phyloP scores from a whole-genome alignment of 2,329 filamentous ascomycete genomes.

The Ilyonectria robusta region DNA sequence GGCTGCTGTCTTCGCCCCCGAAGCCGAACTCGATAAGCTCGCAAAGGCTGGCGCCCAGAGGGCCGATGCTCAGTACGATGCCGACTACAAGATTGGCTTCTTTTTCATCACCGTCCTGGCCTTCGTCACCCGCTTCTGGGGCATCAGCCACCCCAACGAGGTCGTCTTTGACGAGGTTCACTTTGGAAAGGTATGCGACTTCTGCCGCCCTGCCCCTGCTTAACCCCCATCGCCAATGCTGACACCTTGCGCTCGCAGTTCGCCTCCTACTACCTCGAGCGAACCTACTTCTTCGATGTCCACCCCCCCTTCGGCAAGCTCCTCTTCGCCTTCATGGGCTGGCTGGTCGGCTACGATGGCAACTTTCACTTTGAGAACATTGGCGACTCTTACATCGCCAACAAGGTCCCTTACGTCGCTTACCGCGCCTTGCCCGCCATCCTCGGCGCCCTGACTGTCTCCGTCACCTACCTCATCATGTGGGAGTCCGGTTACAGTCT shows the following conservation, averaged over 20 bases:
- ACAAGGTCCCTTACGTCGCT: slow-evolving; percentile 97
- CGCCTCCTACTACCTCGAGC: slow-evolving; percentile 88
- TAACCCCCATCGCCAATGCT: slow-evolving; percentile 27
- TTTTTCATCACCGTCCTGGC: slow-evolving; percentile 84
- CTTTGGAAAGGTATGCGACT: slow-evolving; percentile 89
- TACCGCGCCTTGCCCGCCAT: slow-evolving; percentile 94
- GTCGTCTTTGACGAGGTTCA: slow-evolving; percentile 99
- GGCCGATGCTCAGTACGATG: slow-evolving; percentile 70
- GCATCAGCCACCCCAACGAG: slow-evolving; percentile 94
- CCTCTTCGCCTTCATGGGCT: slow-evolving; percentile 95
- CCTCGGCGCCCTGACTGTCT: slow-evolving; percentile 91
- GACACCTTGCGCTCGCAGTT: slow-evolving; percentile 62
- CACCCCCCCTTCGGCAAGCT: slow-evolving; percentile 99
- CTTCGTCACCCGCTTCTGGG: slow-evolving; percentile 95
- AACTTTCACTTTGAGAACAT: slow-evolving; percentile 99
- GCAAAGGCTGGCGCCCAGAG: slow-evolving; percentile 55
- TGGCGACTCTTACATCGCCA: slow-evolving; percentile 96
- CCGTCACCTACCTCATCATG: slow-evolving; percentile 97
- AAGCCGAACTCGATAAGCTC: slow-evolving; percentile 67
- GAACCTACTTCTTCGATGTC: slow-evolving; percentile 99
- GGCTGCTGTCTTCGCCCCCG: slow-evolving; percentile 54
- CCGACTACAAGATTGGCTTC: slow-evolving; percentile 87
- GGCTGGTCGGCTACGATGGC: slow-evolving; percentile 97
- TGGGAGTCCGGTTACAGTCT: slow-evolving; percentile 99
- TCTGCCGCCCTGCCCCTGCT: background rate